A percentile compares a stretch with the other conserved stretches of the same genome.
Evolutionary conservation across 2,329 filamentous ascomycete genomes (phyloP).

Genomic region (Dichotomopilus funicola): DNA sequence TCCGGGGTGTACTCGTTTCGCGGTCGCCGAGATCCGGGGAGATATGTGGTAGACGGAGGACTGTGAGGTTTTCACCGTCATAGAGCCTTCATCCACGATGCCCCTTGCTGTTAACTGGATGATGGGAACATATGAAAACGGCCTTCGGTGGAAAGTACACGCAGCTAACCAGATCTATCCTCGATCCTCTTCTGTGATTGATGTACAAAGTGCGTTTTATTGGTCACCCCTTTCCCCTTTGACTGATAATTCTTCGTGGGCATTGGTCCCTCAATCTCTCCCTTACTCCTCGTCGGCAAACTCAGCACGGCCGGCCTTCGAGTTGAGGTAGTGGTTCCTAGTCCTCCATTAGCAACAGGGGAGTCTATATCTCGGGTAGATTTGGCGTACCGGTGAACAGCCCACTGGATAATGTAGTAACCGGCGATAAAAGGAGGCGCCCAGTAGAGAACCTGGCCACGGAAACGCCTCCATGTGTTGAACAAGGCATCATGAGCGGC

Average conservation of each 20-base stretch:
- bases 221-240: conserved; percentile 13
- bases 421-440: conserved; percentile 69
- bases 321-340: conserved; percentile 78
- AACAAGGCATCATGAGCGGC: conserved; percentile 77
- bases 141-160: not conserved
- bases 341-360: conserved; percentile 15
- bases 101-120: no score
- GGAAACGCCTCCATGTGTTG: conserved; percentile 87
- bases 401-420: conserved; percentile 87
- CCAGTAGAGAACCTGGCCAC: conserved; percentile 82
- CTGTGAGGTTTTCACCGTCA: no score
- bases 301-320: conserved; percentile 63
- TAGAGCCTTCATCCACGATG: no score
- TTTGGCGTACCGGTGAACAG: conserved; percentile 69
- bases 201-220: conserved; percentile 24
- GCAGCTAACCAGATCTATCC: conserved; percentile 13
- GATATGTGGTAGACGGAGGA: no score
- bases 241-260: no score
- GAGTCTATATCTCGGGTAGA: conserved; percentile 13
- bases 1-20: no score
- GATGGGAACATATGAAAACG: not conserved
- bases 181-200: conserved; percentile 15
- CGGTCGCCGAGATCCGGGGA: no score
- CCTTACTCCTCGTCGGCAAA: conserved; percentile 40
- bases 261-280: not conserved